Base-by-base conservation (phyloP, 2,329 filamentous ascomycete species). In the Colletotrichum trifolii region DNA sequence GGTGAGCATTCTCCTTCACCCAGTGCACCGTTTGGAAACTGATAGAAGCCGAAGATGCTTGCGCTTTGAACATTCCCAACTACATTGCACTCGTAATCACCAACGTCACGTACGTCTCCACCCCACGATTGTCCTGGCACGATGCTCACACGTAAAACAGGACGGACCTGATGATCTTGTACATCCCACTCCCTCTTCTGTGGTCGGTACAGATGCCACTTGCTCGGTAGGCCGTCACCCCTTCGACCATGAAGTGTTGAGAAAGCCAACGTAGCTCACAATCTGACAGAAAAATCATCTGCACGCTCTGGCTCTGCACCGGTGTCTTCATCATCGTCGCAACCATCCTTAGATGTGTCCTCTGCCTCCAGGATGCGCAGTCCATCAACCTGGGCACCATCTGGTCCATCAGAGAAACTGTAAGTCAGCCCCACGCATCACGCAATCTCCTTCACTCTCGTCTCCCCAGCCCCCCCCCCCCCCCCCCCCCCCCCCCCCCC, bases 391-490 rank as follows among this genome's bases (percentile, higher is more conserved):
- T 69, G 0, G 65, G 73, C 39, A 74, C 72, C 64, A 47, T 56
- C 45, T 73, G 70, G 72, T 71, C 71, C 1, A 71, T 74, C 5
- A 71, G 72, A 0, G 72, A 74, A 33, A 74, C 71, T 7, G 69
- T 70, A 46, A 67, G 68, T 13, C 42, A 40, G 68, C 6, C 48
- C 56, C 55, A 53, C 34, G 33, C 52, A 33, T 46, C 40, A 38
- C 34, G 49, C 56, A 60, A 65, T 61, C 38, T 10, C 17, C 43
- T 5, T 12, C 13, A 36, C 7, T 40, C 47, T 47, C 39, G 45
- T 38, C 43, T 12, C 6, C 34, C 15, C 42, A 17, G 17, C 17
- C 3, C 17, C 17, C 17, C 17, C 17, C 17, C 2, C 17, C 2
- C 15, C 17, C 17, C 6, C 34, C 15, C 42, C 17, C 6, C 34